Percentiles rank a stretch among this genome's conserved stretches.
Evolutionary conservation across 2,329 filamentous ascomycete species (phyloP).

Genomic region (Trichoderma oligosporum): DNA sequence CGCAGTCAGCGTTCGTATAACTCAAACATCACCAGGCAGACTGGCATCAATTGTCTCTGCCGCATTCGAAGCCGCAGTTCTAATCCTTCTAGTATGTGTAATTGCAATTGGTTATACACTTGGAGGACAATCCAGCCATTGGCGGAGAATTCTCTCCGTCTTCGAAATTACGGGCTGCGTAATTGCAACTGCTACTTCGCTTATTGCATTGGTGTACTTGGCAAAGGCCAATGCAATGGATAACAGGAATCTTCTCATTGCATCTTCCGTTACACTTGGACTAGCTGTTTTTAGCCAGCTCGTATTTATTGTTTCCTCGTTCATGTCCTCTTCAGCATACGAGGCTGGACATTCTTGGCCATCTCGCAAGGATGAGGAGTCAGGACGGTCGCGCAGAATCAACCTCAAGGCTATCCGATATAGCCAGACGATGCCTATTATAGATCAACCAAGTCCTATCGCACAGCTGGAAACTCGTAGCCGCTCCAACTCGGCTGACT

Average conservation of each 20-base stretch:
- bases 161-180: slow-evolving; percentile 39
- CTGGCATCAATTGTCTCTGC: slow-evolving; percentile 28
- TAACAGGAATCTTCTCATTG: slow-evolving; percentile 38
- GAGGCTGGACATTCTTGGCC: slow-evolving; percentile 24
- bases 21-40: slow-evolving; percentile 9
- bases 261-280: slow-evolving; percentile 43
- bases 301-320: slow-evolving; percentile 46
- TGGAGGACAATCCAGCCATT: slow-evolving; percentile 26
- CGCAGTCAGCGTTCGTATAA: slow-evolving; percentile 18
- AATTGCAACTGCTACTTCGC: slow-evolving; percentile 44
- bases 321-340: slow-evolving; percentile 37
- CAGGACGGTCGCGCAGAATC: slow-evolving; percentile 17
- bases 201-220: slow-evolving; percentile 42
- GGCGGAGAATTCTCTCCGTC: slow-evolving; percentile 28
- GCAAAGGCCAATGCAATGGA: slow-evolving; percentile 23
- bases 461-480: slow-evolving; percentile 26
- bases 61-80: slow-evolving; percentile 28
- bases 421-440: slow-evolving; percentile 40
- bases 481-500: slow-evolving; percentile 42
- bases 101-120: slow-evolving; percentile 35
- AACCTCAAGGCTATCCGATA: slow-evolving; percentile 54
- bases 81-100: slow-evolving; percentile 28
- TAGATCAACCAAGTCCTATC: slow-evolving; percentile 25
- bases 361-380: slow-evolving; percentile 30
- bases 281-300: slow-evolving; percentile 46